Conservation (phyloP, 140 eudicot species). For the Eryngium alpinum region DNA sequence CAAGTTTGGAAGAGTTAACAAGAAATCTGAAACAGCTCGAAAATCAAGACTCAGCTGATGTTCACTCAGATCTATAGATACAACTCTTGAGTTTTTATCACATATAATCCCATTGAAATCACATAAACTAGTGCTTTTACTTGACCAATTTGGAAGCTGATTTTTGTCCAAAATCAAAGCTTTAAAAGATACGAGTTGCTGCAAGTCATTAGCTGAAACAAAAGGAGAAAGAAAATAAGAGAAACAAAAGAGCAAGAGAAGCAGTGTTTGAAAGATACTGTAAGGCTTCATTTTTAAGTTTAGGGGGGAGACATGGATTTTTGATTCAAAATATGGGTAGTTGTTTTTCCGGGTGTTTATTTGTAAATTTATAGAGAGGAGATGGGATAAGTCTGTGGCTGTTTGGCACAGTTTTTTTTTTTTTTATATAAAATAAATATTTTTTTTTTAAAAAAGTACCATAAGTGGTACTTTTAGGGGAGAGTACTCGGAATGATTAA, state of each 20-base stretch:
- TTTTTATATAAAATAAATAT: too few species aligned
- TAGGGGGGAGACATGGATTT: neutral
- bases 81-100: conserved; percentile 22
- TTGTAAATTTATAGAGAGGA: too few species aligned
- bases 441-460: too few species aligned
- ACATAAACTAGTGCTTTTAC: conserved; percentile 30
- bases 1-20: conserved; percentile 37
- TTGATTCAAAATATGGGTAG: conserved; percentile 29
- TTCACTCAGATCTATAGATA: conserved; percentile 49
- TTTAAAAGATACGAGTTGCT: conserved; percentile 52
- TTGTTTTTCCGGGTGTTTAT: conserved; percentile 12
- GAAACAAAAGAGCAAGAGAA: conserved; percentile 4
- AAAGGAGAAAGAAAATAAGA: conserved; percentile 18
- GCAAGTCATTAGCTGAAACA: conserved; percentile 30
- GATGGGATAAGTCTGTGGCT: too few species aligned
- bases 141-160: conserved; percentile 38
- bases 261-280: neutral
- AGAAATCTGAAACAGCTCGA: conserved; percentile 24
- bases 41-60: conserved; percentile 35
- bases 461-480: too few species aligned
- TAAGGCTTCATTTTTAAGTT: conserved; percentile 25
- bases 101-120: conserved; percentile 54
- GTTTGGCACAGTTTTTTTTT: too few species aligned
- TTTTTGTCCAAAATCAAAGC: conserved; percentile 34
- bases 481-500: too few species aligned